Conservation (phyloP, 139 green algal genomes). For the Tetraselmis chui region DNA sequence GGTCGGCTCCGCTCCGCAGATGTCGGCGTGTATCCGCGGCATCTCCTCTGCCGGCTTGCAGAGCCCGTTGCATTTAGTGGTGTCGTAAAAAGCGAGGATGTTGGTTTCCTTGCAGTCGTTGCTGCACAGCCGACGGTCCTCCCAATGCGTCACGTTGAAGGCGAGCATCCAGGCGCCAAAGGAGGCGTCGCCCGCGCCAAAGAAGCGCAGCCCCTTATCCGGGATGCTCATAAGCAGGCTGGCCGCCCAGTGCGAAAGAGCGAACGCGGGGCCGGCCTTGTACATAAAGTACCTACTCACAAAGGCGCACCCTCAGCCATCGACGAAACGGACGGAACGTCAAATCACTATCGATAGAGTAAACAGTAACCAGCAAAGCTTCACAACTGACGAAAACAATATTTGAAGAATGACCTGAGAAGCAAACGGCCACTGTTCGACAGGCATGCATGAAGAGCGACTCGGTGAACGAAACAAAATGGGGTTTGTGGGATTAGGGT, state of each 20-base stretch:
- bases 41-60: background rate
- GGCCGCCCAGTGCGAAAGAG: constrained; percentile 35
- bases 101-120: constrained; percentile 17
- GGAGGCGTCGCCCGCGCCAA: constrained; percentile 42
- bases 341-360: no score
- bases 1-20: background rate
- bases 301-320: no score
- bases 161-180: constrained; percentile 61
- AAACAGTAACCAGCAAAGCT: no score
- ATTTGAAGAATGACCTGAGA: no score
- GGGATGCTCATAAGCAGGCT: constrained; percentile 16
- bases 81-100: background rate
- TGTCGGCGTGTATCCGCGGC: background rate
- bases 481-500: no score
- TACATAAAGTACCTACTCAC: constrained; percentile 59
- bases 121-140: constrained; percentile 55
- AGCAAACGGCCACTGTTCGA: no score
- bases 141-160: constrained; percentile 51
- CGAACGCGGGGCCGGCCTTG: constrained; percentile 50
- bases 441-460: constrained; percentile 67
- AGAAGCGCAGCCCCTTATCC: constrained; percentile 30
- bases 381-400: no score
- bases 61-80: background rate
- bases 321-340: no score
- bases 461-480: constrained; percentile 29